These are phyloP conservation scores for Fusarium palustre DNA, from an alignment of 2,329 filamentous ascomycete genomes.

Conservation along the genomic window DNA sequence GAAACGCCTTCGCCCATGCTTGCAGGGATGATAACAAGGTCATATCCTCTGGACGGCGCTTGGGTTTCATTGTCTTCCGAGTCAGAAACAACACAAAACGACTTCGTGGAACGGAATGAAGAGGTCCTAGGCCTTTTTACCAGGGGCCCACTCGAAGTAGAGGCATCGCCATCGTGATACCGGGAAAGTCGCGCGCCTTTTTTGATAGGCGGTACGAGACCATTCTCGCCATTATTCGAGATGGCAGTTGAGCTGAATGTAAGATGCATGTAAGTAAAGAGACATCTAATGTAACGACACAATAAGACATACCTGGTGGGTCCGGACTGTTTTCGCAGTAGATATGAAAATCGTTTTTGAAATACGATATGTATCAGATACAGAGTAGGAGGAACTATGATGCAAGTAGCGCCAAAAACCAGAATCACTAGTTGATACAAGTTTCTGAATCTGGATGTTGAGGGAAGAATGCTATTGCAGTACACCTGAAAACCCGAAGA, in stretches of 20 bases:
- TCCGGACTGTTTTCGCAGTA: neutral
- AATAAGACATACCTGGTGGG: neutral
- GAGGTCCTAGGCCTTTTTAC: neutral
- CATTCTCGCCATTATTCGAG: neutral
- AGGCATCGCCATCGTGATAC: neutral
- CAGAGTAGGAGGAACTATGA: neutral
- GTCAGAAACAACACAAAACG: neutral
- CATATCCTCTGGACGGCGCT: neutral
- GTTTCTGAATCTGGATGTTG: neutral
- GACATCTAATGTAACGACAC: accelerated
- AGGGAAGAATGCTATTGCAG: slow-evolving; percentile 1
- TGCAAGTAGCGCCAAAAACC: neutral
- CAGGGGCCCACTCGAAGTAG: neutral
- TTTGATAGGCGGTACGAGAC: neutral
- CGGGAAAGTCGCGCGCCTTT: neutral
- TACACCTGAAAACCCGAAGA: neutral
- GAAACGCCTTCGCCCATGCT: neutral
- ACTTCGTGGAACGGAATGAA: slow-evolving; percentile 8
- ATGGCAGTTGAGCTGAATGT: neutral
- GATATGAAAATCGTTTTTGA: neutral
- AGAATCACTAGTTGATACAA: neutral
- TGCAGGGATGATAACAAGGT: neutral
- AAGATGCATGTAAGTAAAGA: neutral
- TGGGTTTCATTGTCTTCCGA: neutral
- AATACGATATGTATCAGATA: neutral